Evolutionary conservation across 768 basidiomycete species (phyloP), one percentile per base, ranked within the genome.

Genomic region (Pleurotus djamor): DNA sequence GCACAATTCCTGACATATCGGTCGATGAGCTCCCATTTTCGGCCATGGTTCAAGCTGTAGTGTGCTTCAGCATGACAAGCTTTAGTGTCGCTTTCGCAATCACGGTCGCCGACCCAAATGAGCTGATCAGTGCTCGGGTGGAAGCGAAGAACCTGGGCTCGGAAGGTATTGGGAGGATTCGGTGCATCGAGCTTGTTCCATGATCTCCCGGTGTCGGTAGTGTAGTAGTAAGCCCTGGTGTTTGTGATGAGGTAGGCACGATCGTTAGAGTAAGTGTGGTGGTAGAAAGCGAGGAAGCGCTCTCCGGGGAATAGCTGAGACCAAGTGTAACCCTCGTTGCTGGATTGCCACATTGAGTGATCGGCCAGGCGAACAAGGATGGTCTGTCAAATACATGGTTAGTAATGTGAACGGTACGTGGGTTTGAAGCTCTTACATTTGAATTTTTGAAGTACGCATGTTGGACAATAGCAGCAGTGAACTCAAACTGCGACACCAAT

Each of bases 321-420:
- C 96, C 96, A 99, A 0, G 87, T 87, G 72, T 93, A 94, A 1
- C 96, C 97, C 72, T 99, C 96, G 68, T 95, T 98, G 66, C 85
- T 86, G 0, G 94, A 97, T 75, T 98, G 95, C 94, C 94, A 98
- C 57, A 98, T 79, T 0, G 83, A 80, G 61, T 85, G 72, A 67
- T 98, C 94, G 1, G 71, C 69, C 3, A 97, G 81, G 5, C 92
- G 88, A 43, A 92, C 86, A 35, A 99, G 83, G 58, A 98, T 83
- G 0, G 94, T 95, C 83, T 92, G 65, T 0, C 61, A 57, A 44
- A 48, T 28, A 21, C 41, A 49, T n/a, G 62, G 45, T 67, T 41
- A 54, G 45, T 37, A 10, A 10, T 57, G 17, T 52, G 37, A 16
- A 17, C 57, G 21, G 17, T 28, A 4, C 13, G 48, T 32, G 17